Base-by-base conservation (phyloP, 1,284 basidiomycete species). In the Termitomyces sp. region DNA sequence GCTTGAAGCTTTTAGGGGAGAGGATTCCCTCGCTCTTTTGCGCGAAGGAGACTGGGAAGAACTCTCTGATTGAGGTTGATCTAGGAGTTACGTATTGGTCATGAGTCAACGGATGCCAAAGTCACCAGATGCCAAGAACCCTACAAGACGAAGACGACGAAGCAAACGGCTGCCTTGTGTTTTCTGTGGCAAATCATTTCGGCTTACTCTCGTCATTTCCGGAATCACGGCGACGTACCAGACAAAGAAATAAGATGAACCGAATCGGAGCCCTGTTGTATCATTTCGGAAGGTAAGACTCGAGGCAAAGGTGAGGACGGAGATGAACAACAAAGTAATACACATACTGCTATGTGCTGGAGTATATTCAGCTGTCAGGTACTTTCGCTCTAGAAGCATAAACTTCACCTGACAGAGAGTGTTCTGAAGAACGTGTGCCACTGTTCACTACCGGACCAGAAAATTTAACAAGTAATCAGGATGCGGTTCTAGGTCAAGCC, bases 271-370 rank as follows among this genome's bases (percentile, higher is more conserved):
- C 9, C 42, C 26, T 52, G 28, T 28, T 48, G 54, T 24, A 24
- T 24, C 30, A 24, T 33, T 33, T 49, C 49, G 48, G 49, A 49
- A 50, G 28, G 35, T 26, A 38, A 50, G 19, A 28, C 57, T 58
- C 46, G 57, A 57, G 50, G 54, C 11, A 58, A 42, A 52, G 10
- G 46, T 59, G 53, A 58, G 60, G 56, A 49, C 33, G 49, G 38
- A 50, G 8, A 39, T 50, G 44, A 37, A 33, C 28, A 9, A 21
- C 19, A 6, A 46, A 28, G 45, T 19, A 8, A 37, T 38, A 18
- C 9, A 55, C 43, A 24, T 52, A 57, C 47, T 19, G 9, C 14
- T 5, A 19, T 19, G 40, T 43, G 30, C 53, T 54, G 42, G 35
- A 24, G 43, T 40, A 21, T 6, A 34, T 45, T 49, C 9, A 42